A percentile compares a stretch with the other conserved stretches of the same genome.
phyloP scores from a whole-genome alignment of 2,329 filamentous ascomycete genomes.

The Aspergillus tamarii region DNA sequence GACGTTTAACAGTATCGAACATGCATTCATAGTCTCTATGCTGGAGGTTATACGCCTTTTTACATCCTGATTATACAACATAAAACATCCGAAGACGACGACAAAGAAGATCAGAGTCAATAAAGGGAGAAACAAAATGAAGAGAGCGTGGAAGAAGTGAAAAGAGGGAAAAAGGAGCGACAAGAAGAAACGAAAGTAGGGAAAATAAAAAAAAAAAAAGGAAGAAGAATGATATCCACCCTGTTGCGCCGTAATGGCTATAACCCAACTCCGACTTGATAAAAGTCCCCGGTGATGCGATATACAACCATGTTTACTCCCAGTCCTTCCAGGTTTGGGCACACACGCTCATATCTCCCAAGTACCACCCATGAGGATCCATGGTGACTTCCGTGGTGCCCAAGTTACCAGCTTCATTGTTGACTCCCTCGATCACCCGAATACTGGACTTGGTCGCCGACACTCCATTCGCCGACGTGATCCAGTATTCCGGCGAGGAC shows the following conservation, averaged over 20 bases:
- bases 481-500: conserved; percentile 18
- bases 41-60: not conserved
- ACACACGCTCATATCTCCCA: conserved; percentile 8
- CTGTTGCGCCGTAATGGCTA: not conserved
- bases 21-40: not conserved
- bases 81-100: not conserved
- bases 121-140: too few relatives aligned
- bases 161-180: too few relatives aligned
- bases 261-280: not conserved
- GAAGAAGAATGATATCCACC: not conserved
- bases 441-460: conserved; percentile 32
- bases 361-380: conserved; percentile 12
- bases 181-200: too few relatives aligned
- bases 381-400: not conserved
- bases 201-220: not conserved
- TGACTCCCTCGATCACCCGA: conserved; percentile 23
- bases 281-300: not conserved
- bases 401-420: conserved; percentile 15
- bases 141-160: too few relatives aligned
- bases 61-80: not conserved
- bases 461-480: conserved; percentile 4
- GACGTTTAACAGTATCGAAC: too few relatives aligned
- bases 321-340: not conserved
- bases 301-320: not conserved
- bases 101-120: too few relatives aligned